Evolutionary conservation across 2,329 filamentous ascomycete species (phyloP), one percentile per base, ranked within the genome.

Genomic region (Neofusicoccum parvum): DNA sequence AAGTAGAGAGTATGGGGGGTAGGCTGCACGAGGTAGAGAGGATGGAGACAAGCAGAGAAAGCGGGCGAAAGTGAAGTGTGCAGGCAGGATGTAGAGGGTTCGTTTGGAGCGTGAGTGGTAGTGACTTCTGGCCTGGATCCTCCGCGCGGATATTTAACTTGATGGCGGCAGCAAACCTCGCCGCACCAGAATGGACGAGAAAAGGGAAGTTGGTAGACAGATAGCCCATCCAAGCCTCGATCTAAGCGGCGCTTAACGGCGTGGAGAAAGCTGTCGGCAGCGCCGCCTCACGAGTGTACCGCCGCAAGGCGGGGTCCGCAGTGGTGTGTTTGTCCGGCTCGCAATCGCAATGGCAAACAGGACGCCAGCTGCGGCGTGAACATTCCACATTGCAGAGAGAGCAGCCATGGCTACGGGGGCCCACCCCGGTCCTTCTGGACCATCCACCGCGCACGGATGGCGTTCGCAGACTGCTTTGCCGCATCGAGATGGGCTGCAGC

Each of bases 51-150:
- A 53, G 50, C 23, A 6, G 36, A 5, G 34, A 53, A n/a, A 23
- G 17, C 17, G 11, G n/a, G 76, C 5, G 34, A 54, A 15, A 10
- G 10, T 23, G 15, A n/a, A 34, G 39, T 45, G 39, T 45, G 41
- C 15, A 43, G 15, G 72, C 73, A 20, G 37, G 56, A 15, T 48
- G 56, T n/a, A 17, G 56, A 20, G 10, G 32, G 14, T 14, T 48
- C 7, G 11, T 37, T 23, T 37, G 32, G 53, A 37, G 32, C 15
- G 41, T 46, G 27, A 49, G 43, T 37, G 56, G 56, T 60, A 12
- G 43, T 60, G 41, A 37, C 10, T 12, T 11, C 43, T 23, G 11
- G 27, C 10, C 12, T 36, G 6, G 41, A 60, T 60, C 27, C 43
- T 60, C 12, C 11, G n/a, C 56, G 32, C 10, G 27, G 32, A 15